Base-by-base conservation (phyloP, 2,329 filamentous ascomycete species). In the Erysiphe neolycopersici region DNA sequence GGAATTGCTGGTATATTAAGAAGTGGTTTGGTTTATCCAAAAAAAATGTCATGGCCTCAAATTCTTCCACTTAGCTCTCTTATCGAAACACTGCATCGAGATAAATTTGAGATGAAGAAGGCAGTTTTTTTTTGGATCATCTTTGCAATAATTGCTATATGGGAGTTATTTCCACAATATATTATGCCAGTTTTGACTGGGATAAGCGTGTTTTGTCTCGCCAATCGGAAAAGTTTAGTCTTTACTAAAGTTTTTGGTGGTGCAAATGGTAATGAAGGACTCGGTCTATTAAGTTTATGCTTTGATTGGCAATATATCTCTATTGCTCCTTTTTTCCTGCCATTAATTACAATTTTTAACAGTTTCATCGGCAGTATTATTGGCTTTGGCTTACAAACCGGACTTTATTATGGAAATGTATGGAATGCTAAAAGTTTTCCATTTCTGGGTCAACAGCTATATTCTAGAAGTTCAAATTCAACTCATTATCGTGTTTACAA, bases 191-290 rank as follows among this genome's bases (percentile, higher is more conserved):
- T 38, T 17, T 36, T 65, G 5, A 59, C 54, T 10, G 61, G 60
- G 16, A 48, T 63, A 14, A 58, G 53, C 8, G 54, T 68, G 22
- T 64, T 66, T 43, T 68, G 65, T 47, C 57, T 67, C 4, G 60
- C 64, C 0, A 59, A 62, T 12, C 57, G 60, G 32, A 53, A 61
- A 35, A 64, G 52, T 43, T 47, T 60, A 1, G 52, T 63, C 5
- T 64, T 67, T 42, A 65, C 63, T 17, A 63, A 64, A 36, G 51
- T 67, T n/a, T 67, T 68, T 47, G 65, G 65, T 4, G 65, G 65
- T n/a, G 55, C 63, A 2, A 57, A 55, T 35, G 60, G 60, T 4
- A 63, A 65, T 46, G 62, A 65, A 47, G 63, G 62, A 11, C 50
- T 64, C 0, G 62, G 62, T 4, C 50, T 63, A n/a, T 48, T 64